Conservation (phyloP, 2,329 filamentous ascomycete species). For the Periconia digitata region DNA sequence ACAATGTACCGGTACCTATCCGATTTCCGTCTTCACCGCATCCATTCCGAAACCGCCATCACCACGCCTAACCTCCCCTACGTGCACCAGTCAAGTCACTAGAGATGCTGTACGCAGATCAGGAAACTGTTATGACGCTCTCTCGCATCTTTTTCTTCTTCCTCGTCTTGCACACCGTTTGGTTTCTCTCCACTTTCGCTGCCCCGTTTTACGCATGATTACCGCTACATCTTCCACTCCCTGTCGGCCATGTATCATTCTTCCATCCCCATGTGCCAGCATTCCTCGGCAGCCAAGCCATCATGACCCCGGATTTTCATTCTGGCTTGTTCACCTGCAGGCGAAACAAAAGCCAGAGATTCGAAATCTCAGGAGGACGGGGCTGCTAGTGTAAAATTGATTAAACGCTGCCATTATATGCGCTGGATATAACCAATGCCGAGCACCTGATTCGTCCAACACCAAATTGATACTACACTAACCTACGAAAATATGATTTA, state of each 20-base stretch:
- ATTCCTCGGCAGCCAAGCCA: neutral
- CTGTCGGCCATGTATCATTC: neutral
- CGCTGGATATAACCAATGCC: too few species aligned
- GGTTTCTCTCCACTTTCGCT: neutral
- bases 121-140: neutral
- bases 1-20: too few species aligned
- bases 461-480: too few species aligned
- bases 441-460: too few species aligned
- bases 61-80: neutral
- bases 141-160: neutral
- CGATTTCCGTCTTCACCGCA: neutral
- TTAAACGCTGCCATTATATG: too few species aligned
- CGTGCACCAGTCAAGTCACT: too few species aligned
- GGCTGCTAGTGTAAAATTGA: too few species aligned
- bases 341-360: too few species aligned
- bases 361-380: too few species aligned
- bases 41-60: neutral
- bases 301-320: neutral
- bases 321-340: too few species aligned
- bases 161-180: neutral
- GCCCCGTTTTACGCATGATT: neutral
- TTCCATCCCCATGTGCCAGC: neutral
- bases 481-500: too few species aligned
- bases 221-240: neutral
- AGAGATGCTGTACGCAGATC: neutral